Conservation (phyloP, 2,329 filamentous ascomycete species). For the Grosmannia penicillata region DNA sequence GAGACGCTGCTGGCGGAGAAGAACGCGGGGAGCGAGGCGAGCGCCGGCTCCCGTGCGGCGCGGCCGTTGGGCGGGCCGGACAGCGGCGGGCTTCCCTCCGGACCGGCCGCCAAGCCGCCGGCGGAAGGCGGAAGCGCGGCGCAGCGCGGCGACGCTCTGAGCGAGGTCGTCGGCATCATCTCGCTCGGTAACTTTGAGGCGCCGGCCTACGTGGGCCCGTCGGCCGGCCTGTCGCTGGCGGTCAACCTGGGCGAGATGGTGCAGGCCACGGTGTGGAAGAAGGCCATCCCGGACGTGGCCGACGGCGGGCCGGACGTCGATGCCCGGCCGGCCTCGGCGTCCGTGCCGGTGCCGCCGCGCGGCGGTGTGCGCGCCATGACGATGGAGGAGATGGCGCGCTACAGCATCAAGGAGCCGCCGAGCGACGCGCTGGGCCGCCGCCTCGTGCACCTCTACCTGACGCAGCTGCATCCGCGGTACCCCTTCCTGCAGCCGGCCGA, state of each 20-base stretch:
- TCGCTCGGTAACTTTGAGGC: slow-evolving; percentile 5
- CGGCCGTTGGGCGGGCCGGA: neutral
- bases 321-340: neutral
- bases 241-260: slow-evolving; percentile 37
- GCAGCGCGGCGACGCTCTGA: neutral
- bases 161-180: slow-evolving; percentile 6
- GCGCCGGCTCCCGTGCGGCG: neutral
- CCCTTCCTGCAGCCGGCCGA: slow-evolving; percentile 31
- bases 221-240: slow-evolving; percentile 18
- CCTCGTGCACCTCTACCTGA: slow-evolving; percentile 11
- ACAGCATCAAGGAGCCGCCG: slow-evolving; percentile 5
- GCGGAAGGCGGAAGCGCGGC: too few relatives aligned
- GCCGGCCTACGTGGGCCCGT: slow-evolving; percentile 3
- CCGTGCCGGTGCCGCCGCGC: neutral
- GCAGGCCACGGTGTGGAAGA: slow-evolving; percentile 37
- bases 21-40: neutral
- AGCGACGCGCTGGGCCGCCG: slow-evolving; percentile 1
- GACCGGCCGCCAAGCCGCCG: neutral
- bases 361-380: slow-evolving; percentile 1
- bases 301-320: neutral
- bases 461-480: slow-evolving; percentile 25
- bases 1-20: neutral
- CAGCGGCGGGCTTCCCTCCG: neutral
- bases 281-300: slow-evolving; percentile 19
- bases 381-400: slow-evolving; percentile 1